phyloP scores from a whole-genome alignment of 805 yeast species.

The Tetrapisispora pingtungensis region DNA sequence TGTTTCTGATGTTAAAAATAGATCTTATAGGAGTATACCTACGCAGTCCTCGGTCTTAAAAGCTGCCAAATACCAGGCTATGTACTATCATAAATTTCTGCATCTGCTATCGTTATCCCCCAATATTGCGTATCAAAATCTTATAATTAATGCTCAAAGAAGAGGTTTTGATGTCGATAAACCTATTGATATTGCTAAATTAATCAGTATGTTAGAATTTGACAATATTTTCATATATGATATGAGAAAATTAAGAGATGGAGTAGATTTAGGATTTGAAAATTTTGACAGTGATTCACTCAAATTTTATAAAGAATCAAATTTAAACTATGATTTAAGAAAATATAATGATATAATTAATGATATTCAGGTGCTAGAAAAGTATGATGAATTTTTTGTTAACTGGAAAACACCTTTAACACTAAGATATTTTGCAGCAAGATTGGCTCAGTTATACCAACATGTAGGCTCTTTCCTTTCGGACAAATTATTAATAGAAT shows the following conservation, averaged over 20 bases:
- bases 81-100: constrained; percentile 45
- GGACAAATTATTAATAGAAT: constrained; percentile 38
- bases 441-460: constrained; percentile 38
- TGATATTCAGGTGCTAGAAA: constrained; percentile 7
- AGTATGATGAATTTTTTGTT: constrained; percentile 24
- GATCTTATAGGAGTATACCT: constrained; percentile 38
- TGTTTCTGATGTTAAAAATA: constrained; percentile 54
- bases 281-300: constrained; percentile 28
- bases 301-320: not conserved
- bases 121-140: constrained; percentile 31
- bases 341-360: constrained; percentile 11
- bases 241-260: constrained; percentile 36
- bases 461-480: constrained; percentile 27
- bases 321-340: constrained; percentile 11
- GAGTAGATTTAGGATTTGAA: constrained; percentile 34
- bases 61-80: constrained; percentile 49
- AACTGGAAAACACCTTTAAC: constrained; percentile 50
- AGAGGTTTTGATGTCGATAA: constrained; percentile 40
- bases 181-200: constrained; percentile 36
- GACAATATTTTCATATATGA: constrained; percentile 35
- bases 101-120: constrained; percentile 28
- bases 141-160: constrained; percentile 38
- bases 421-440: constrained; percentile 43
- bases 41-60: constrained; percentile 38
- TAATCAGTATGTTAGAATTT: constrained; percentile 32